Evolutionary conservation across 441 rosid species (phyloP), one percentile per base, ranked within the genome.

Genomic region (Populus hybrid): DNA sequence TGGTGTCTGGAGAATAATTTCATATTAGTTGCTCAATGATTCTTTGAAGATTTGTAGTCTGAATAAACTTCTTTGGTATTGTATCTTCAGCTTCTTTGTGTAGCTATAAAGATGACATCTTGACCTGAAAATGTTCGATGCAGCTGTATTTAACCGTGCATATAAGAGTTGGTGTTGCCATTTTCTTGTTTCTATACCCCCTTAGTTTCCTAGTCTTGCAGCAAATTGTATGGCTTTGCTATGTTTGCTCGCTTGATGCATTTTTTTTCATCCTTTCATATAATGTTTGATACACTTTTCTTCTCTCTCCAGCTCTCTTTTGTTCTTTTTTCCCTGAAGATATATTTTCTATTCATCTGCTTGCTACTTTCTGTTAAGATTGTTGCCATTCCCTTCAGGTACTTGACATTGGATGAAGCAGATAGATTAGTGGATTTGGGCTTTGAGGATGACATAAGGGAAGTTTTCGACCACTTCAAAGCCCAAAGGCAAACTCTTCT

Each of bases 381-480:
- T 16, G 57, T 4, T 69, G n/a, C 2, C 32, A 24, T 11, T 71
- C 67, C 80, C 36, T 82, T 6, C 85, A 93, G 99, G 88, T 95
- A 93, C 73, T 85, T 95, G 88, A 93, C 98, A 73, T 82, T 95
- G 78, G 98, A 95, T 78, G 98, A 95, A 86, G 99, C 98, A 11
- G 99, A 95, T 84, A 88, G 98, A 73, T 84, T 94, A 80, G 99
- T 95, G 79, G 99, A 95, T 88, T 88, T 90, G 85, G 99, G 98
- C 21, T 95, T 94, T 75, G 99, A 95, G 81, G 99, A 94, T 79
- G 99, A 95, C 85, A 92, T 93, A 73, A 91, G 98, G 76, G 99
- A 93, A 87, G 98, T 93, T 35, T 93, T 95, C 80, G 97, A 92
- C 81, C 95, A 93, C 83, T 91, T 95, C 64, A 95, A 93, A 82